phyloP scores from a whole-genome alignment of 2,329 filamentous ascomycete species.

The Fusarium floridanum region DNA sequence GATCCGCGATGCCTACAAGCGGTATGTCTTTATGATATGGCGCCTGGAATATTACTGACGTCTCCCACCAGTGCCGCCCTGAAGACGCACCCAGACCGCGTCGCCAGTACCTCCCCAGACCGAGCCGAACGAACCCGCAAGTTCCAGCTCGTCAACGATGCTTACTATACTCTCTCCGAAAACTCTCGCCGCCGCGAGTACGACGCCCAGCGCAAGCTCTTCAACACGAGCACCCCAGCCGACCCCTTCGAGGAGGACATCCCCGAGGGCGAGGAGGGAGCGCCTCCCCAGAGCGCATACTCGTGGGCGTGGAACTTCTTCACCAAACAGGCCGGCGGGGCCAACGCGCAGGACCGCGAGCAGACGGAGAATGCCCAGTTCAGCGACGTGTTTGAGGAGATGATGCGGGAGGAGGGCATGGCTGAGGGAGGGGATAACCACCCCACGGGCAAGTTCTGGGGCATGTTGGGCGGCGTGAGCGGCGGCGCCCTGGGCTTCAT shows the following conservation, averaged over 20 bases:
- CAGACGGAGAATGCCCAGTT: constrained; percentile 84
- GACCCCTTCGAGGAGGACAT: constrained; percentile 61
- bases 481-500: constrained; percentile 96
- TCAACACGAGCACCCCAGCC: constrained; percentile 46
- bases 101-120: constrained; percentile 85
- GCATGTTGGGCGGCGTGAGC: constrained; percentile 84
- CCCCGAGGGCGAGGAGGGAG: constrained; percentile 43
- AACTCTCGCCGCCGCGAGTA: constrained; percentile 82
- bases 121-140: constrained; percentile 83
- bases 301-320: constrained; percentile 83
- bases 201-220: constrained; percentile 71
- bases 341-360: constrained; percentile 56
- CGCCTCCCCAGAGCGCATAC: constrained; percentile 66
- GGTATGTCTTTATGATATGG: constrained; percentile 59
- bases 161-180: constrained; percentile 93
- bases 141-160: constrained; percentile 93
- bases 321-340: constrained; percentile 49
- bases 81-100: constrained; percentile 93
- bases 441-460: constrained; percentile 85
- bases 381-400: constrained; percentile 87
- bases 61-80: constrained; percentile 77
- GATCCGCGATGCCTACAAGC: constrained; percentile 95
- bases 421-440: constrained; percentile 74
- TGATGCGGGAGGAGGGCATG: constrained; percentile 89
- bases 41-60: constrained; percentile 27